Evolutionary conservation across 169 alveolate genomes (phyloP), one percentile per base, ranked within the genome.

Genomic region (Plasmodium adleri): DNA sequence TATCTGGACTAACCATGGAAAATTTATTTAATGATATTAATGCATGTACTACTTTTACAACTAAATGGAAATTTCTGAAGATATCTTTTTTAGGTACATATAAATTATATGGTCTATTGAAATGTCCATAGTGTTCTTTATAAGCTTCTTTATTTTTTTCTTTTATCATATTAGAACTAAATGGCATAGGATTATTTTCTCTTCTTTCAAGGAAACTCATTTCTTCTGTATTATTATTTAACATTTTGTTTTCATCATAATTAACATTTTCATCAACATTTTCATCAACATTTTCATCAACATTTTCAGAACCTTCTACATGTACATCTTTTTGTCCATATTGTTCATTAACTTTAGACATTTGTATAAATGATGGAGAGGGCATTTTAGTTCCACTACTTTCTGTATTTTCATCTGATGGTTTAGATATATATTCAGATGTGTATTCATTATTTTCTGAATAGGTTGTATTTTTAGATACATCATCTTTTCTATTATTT

Each of bases 41-140:
- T 12, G 88, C 22, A 49, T 86, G 92, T 20, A 86, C 76, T 7
- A 86, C 52, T 45, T 86, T 70, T 54, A 86, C 49, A 50, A 86
- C 74, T 12, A 71, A 22, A 54, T 64, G 54, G 32, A 86, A 72
- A 24, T 86, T 72, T 72, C 92, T 70, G 28, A 15, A 86, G 17
- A 67, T 54, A 22, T 49, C 54, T 22, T 50, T 28, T 39, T 86
- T 45, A 52, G 71, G 64, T 50, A 86, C 71, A 86, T 72, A 86
- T 43, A 86, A 72, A 66, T 86, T 72, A 64, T 86, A 86, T 50
- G 92, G 76, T 72, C 92, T 86, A 54, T 72, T 43, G 50, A 86
- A 86, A 22, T 45, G 26, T 20, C 83, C 85, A 56, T 67, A 58
- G 1, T 83, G 24, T 39, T 43, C 73, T 32, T 68, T 68, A 20